phyloP scores from a whole-genome alignment of 1,139 yeast species.

The Wickerhamomyces sp. region DNA sequence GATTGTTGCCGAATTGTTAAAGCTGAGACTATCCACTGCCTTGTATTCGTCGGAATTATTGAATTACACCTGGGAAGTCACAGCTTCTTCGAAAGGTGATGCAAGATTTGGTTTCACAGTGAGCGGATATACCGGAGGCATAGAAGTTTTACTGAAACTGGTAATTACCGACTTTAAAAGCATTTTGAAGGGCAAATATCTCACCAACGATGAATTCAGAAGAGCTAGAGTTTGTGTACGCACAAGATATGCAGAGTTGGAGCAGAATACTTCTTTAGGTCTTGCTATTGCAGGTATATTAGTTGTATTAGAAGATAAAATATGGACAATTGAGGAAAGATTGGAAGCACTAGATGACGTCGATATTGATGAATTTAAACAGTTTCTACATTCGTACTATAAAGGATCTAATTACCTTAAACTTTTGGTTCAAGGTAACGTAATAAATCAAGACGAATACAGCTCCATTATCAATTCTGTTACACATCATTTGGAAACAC shows the following conservation, averaged over 20 bases:
- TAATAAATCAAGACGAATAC: conserved; percentile 23
- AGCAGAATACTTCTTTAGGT: conserved; percentile 36
- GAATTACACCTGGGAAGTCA: conserved; percentile 51
- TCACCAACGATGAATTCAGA: conserved; percentile 34
- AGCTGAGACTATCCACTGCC: conserved; percentile 31
- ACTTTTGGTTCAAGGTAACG: conserved; percentile 48
- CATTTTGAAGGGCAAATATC: conserved; percentile 8
- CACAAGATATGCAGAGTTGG: conserved; percentile 37
- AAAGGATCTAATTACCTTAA: conserved; percentile 31
- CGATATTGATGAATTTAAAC: conserved; percentile 37
- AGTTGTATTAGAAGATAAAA: conserved; percentile 47
- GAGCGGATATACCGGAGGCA: conserved; percentile 43
- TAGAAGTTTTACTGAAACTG: conserved; percentile 25
- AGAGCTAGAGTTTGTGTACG: conserved; percentile 41
- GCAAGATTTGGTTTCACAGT: conserved; percentile 45
- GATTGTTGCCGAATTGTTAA: conserved; percentile 43
- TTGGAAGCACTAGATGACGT: conserved; percentile 53
- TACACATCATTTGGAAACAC: conserved; percentile 16
- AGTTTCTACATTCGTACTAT: conserved; percentile 27
- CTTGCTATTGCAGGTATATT: conserved; percentile 44
- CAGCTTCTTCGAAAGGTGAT: conserved; percentile 47
- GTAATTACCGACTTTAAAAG: conserved; percentile 19
- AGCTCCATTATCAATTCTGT: conserved; percentile 16
- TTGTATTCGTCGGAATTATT: conserved; percentile 49
- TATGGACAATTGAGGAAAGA: conserved; percentile 49